phyloP scores from a whole-genome alignment of 179 eudicot species.

The Beta macrorhiza region DNA sequence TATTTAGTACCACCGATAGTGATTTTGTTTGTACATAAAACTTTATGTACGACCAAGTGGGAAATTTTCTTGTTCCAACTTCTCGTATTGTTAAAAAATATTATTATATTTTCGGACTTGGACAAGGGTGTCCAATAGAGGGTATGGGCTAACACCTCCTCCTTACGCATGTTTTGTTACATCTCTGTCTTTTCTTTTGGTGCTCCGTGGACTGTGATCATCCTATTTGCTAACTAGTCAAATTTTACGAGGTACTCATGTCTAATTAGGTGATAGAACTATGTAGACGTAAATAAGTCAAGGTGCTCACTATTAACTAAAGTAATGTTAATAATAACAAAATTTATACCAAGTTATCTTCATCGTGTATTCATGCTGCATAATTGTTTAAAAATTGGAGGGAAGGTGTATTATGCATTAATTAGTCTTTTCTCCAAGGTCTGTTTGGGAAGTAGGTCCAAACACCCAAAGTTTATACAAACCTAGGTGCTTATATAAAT shows the following conservation, averaged over 20 bases:
- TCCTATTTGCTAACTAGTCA: not conserved
- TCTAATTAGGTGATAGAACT: not conserved
- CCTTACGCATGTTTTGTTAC: not conserved
- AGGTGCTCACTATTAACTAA: not conserved
- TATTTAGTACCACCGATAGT: not conserved
- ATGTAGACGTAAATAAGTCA: no score
- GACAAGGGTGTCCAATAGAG: no score
- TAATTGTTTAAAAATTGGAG: not conserved
- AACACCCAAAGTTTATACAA: not conserved
- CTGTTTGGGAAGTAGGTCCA: slow-evolving; percentile 6
- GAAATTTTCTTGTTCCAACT: not conserved
- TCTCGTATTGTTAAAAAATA: no score
- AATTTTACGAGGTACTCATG: not conserved
- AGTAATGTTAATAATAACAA: not conserved
- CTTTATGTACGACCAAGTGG: no score
- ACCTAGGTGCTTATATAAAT: not conserved
- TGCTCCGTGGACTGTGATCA: not conserved
- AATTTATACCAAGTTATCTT: not conserved
- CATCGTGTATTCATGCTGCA: not conserved
- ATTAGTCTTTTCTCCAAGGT: not conserved
- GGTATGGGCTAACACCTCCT: no score
- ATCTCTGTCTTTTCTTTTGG: not conserved
- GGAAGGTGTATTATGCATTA: not conserved
- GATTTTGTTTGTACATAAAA: no score
- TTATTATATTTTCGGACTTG: no score